Evolutionary conservation across 352 stramenopile genomes (phyloP).

Genomic region (Peronospora belbahrii): DNA sequence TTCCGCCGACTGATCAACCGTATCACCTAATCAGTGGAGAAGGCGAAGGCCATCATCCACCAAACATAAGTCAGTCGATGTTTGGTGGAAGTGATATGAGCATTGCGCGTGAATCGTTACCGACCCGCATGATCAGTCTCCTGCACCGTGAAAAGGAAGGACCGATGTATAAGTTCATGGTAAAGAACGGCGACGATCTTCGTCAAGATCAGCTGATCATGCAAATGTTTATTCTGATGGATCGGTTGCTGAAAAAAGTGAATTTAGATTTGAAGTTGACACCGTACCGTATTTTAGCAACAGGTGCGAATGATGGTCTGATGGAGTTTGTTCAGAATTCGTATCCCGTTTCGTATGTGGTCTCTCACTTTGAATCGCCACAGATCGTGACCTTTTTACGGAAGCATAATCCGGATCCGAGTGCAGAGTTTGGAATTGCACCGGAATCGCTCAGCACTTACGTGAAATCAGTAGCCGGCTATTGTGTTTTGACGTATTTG

Average conservation of each 20-base stretch:
- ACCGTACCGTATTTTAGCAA: slow-evolving; percentile 91
- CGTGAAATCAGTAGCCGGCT: slow-evolving; percentile 96
- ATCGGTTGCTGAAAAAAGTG: slow-evolving; percentile 96
- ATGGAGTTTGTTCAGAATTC: slow-evolving; percentile 97
- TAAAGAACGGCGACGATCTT: slow-evolving; percentile 99
- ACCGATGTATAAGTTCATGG: slow-evolving; percentile 94
- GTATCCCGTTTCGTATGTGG: slow-evolving; percentile 92
- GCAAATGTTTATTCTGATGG: slow-evolving; percentile 99
- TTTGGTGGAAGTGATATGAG: slow-evolving; percentile 46
- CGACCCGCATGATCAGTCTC: slow-evolving; percentile 66
- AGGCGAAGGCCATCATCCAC: slow-evolving; percentile 11
- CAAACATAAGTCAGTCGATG: slow-evolving; percentile 38
- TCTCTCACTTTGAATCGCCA: slow-evolving; percentile 89
- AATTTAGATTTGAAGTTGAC: slow-evolving; percentile 97
- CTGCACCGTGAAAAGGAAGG: slow-evolving; percentile 77
- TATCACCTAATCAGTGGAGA: slow-evolving; percentile 12
- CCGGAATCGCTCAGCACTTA: slow-evolving; percentile 93
- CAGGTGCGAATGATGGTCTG: slow-evolving; percentile 86
- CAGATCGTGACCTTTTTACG: slow-evolving; percentile 88
- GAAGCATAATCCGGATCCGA: slow-evolving; percentile 81
- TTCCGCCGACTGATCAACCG: slow-evolving; percentile 41
- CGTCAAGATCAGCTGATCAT: slow-evolving; percentile 99
- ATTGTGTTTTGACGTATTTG: slow-evolving; percentile 99
- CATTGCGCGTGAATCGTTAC: slow-evolving; percentile 61
- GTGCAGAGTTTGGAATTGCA: slow-evolving; percentile 81